Evolutionary conservation across 1,139 yeast species (phyloP), one percentile per base, ranked within the genome.

Genomic region (Taiozyma sp.): DNA sequence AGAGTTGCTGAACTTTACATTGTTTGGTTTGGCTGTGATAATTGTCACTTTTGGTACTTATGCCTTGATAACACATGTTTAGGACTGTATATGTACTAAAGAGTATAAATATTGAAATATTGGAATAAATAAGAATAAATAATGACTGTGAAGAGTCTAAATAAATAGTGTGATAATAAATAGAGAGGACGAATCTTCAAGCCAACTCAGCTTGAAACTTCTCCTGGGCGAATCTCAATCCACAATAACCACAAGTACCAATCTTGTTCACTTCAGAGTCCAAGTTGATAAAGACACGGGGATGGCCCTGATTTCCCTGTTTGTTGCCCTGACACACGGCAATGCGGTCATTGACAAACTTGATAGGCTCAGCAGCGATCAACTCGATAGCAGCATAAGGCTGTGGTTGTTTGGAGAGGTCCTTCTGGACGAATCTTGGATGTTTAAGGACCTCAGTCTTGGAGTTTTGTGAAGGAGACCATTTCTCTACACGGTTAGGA

Each of bases 261-360:
- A 88, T 76, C 38, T 54, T 54, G 48, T 56, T 56, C 57, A 82
- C 80, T 29, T 90, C 85, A 66, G 81, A 83, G 66, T 88, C 96
- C 65, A 88, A 78, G 70, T 87, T 87, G 69, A 89, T 88, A 68
- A 73, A 89, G 40, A 89, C 82, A 70, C 85, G 87, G 48, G 96
- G 96, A 67, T 89, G 96, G 24, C 96, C 96, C 62, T 82, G 87
- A 63, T 82, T 83, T 39, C 80, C 79, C 24, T 89, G 90, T 63
- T 76, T 82, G 61, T 89, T 88, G 42, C 96, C 96, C 64, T 87
- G 90, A 66, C 96, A 89, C 23, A 86, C 95, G 2, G 96, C 96
- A 52, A 82, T 68, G 40, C 75, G 75, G 59, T 79, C 80, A 45
- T 69, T 62, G 58, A 88, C 73, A 66, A 80, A 86, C 61, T 81